Percentiles rank a stretch among this genome's conserved stretches.
Evolutionary conservation across 1,284 basidiomycete genomes (phyloP).

Genomic region (Trichosporon sp.): DNA sequence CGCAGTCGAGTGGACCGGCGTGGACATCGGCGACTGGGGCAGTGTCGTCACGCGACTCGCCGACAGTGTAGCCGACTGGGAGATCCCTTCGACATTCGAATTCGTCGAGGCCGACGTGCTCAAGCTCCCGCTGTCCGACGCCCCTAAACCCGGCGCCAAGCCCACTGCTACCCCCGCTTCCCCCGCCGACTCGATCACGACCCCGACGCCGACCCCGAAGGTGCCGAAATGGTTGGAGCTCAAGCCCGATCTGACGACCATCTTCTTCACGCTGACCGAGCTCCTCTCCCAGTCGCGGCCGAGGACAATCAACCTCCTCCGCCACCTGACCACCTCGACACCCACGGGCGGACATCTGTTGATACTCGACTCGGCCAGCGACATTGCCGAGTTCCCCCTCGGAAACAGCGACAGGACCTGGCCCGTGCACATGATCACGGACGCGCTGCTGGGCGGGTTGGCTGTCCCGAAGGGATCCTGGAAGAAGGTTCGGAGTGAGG

Average conservation of each 20-base stretch:
- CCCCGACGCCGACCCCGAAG: background rate
- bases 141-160: background rate
- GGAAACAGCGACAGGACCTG: slow-evolving; percentile 47
- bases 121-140: slow-evolving; percentile 17
- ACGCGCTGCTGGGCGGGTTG: slow-evolving; percentile 30
- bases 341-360: slow-evolving; percentile 55
- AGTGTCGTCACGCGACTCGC: slow-evolving; percentile 41
- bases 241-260: slow-evolving; percentile 49
- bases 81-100: slow-evolving; percentile 31
- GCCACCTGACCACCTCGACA: slow-evolving; percentile 46
- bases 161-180: slow-evolving; percentile 17
- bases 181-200: slow-evolving; percentile 6
- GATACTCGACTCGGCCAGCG: slow-evolving; percentile 55
- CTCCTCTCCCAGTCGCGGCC: slow-evolving; percentile 56
- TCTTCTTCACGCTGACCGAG: slow-evolving; percentile 58
- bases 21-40: slow-evolving; percentile 55
- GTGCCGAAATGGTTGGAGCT: slow-evolving; percentile 15
- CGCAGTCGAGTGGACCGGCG: slow-evolving; percentile 39
- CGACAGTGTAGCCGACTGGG: slow-evolving; percentile 38
- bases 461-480: slow-evolving; percentile 33
- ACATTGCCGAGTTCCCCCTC: slow-evolving; percentile 50
- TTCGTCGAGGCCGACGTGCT: slow-evolving; percentile 51
- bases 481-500: slow-evolving; percentile 48
- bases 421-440: slow-evolving; percentile 51
- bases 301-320: slow-evolving; percentile 53